Conservation (phyloP, 2,329 filamentous ascomycete genomes). For the Aaosphaeria pasadenensis region DNA sequence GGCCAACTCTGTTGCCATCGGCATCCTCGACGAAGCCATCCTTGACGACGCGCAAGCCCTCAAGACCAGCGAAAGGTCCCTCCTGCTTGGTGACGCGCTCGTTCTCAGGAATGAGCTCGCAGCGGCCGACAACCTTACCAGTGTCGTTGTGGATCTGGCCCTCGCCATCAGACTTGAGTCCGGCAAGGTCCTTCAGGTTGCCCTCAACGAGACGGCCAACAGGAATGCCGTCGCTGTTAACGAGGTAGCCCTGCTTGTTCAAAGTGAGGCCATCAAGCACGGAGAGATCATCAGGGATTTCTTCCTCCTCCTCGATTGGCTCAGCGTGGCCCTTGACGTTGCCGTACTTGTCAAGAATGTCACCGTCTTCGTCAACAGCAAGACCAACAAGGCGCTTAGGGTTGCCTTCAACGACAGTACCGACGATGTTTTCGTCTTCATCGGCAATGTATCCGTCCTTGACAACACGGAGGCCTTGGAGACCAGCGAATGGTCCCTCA, state of each 20-base stretch:
- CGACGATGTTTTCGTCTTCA: constrained; percentile 51
- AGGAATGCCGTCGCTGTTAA: constrained; percentile 52
- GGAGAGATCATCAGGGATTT: constrained; percentile 47
- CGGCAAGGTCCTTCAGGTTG: constrained; percentile 54
- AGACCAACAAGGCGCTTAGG: constrained; percentile 58
- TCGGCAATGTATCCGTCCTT: constrained; percentile 49
- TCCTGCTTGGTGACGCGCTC: constrained; percentile 57
- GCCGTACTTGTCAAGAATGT: constrained; percentile 60
- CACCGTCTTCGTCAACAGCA: constrained; percentile 61
- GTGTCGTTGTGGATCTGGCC: constrained; percentile 56
- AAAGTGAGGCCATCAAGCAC: constrained; percentile 52
- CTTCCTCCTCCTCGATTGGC: constrained; percentile 51
- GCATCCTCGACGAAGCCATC: constrained; percentile 72
- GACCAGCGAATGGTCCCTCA: constrained; percentile 50
- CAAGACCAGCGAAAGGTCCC: constrained; percentile 66
- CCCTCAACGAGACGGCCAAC: constrained; percentile 57
- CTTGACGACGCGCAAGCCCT: constrained; percentile 64
- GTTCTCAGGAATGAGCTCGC: constrained; percentile 56
- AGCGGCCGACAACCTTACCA: constrained; percentile 56
- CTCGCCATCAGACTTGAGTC: constrained; percentile 54
- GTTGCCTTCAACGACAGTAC: constrained; percentile 57
- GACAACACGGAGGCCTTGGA: constrained; percentile 48
- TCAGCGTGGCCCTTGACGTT: constrained; percentile 61
- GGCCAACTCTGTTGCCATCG: constrained; percentile 74
- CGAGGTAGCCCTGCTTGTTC: constrained; percentile 60